Conservation (phyloP, 176 grass and related monocot species). For the Carex myosuroides region DNA sequence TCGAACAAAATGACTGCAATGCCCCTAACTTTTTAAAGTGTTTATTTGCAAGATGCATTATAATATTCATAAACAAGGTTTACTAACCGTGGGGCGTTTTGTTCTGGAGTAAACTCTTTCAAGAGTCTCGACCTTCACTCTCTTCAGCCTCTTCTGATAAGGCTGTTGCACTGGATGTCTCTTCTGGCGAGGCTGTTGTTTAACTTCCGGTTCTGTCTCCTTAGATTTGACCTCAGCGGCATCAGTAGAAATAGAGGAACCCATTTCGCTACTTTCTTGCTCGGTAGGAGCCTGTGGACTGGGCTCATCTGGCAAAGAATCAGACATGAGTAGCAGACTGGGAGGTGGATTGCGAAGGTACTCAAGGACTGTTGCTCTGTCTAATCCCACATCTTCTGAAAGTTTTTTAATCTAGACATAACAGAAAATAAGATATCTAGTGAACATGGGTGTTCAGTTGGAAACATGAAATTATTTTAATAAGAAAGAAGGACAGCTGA, state of each 20-base stretch:
- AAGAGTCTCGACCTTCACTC: slow-evolving; percentile 65
- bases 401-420: slow-evolving; percentile 78
- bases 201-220: slow-evolving; percentile 12
- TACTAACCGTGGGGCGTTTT: slow-evolving; percentile 79
- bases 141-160: slow-evolving; percentile 66
- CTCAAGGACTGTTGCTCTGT: slow-evolving; percentile 72
- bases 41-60: neutral
- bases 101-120: slow-evolving; percentile 70
- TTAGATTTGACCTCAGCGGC: slow-evolving; percentile 22
- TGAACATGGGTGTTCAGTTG: neutral
- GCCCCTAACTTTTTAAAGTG: neutral
- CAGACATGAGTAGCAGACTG: slow-evolving; percentile 79
- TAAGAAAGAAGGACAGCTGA: neutral
- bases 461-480: neutral
- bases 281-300: slow-evolving; percentile 23
- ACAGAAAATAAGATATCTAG: slow-evolving; percentile 16
- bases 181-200: slow-evolving; percentile 30
- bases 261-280: slow-evolving; percentile 31
- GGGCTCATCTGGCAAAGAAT: slow-evolving; percentile 70
- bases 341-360: slow-evolving; percentile 88
- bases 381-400: slow-evolving; percentile 66
- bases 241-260: slow-evolving; percentile 5
- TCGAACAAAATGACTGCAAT: neutral
- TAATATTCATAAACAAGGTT: neutral
- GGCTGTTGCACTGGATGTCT: slow-evolving; percentile 43